phyloP scores from a whole-genome alignment of 768 basidiomycete genomes.

The Dioszegia crocea region DNA sequence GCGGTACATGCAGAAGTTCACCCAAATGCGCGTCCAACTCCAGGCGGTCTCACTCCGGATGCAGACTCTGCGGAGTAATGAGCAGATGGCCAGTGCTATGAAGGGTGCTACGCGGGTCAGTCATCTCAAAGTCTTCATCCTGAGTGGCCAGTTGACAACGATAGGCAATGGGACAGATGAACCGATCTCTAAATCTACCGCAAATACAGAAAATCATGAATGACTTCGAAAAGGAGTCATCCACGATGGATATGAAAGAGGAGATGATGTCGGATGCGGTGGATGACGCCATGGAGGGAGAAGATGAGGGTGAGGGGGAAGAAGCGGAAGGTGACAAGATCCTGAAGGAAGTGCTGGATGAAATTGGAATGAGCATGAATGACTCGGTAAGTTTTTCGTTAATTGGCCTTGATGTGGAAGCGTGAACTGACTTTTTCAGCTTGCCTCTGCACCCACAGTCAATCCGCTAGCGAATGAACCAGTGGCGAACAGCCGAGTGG shows the following conservation, averaged over 20 bases:
- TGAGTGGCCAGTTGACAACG: no score
- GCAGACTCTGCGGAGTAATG: slow-evolving; percentile 92
- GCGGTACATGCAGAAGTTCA: slow-evolving; percentile 94
- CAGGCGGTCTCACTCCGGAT: slow-evolving; percentile 93
- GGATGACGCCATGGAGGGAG: slow-evolving; percentile 91
- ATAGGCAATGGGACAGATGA: slow-evolving; percentile 98
- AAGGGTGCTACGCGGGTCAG: slow-evolving; percentile 85
- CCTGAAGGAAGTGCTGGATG: slow-evolving; percentile 89
- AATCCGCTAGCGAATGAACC: slow-evolving; percentile 62
- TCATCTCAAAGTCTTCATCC: no score
- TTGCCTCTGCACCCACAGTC: slow-evolving; percentile 72
- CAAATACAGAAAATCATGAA: slow-evolving; percentile 91
- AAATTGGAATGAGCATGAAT: slow-evolving; percentile 86
- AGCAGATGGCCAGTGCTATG: slow-evolving; percentile 99
- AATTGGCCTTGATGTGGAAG: neutral
- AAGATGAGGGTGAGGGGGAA: slow-evolving; percentile 75
- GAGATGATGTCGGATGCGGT: slow-evolving; percentile 99
- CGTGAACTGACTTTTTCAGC: slow-evolving; percentile 53
- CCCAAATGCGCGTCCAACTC: slow-evolving; percentile 96
- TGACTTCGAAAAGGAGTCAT: slow-evolving; percentile 94
- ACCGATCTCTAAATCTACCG: slow-evolving; percentile 89
- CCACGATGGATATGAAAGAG: slow-evolving; percentile 99
- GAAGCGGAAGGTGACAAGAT: slow-evolving; percentile 95
- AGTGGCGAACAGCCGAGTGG: slow-evolving; percentile 63
- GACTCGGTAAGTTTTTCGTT: slow-evolving; percentile 65